These are phyloP conservation scores for Rhodotorula paludigena DNA, from an alignment of 768 basidiomycete genomes.

Conservation along the genomic window DNA sequence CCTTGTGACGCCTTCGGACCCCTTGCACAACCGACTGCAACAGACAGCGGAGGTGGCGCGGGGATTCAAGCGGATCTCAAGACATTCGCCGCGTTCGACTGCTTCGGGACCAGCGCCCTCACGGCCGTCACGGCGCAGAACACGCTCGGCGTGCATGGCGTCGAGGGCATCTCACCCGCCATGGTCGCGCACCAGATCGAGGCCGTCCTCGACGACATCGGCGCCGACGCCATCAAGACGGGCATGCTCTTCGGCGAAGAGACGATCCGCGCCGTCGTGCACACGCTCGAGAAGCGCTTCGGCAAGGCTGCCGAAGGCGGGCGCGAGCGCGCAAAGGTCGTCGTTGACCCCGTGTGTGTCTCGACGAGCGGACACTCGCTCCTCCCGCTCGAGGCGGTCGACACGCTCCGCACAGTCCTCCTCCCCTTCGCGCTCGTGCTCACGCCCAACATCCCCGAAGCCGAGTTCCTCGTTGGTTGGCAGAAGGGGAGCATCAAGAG, in stretches of 20 bases:
- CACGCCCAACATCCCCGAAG: conserved; percentile 81
- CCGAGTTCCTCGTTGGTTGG: conserved; percentile 60
- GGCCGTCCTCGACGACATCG: conserved; percentile 67
- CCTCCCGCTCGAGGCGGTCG: conserved; percentile 62
- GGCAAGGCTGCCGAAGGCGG: conserved; percentile 4
- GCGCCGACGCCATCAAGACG: conserved; percentile 71
- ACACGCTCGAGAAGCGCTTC: conserved; percentile 49
- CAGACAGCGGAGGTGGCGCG: conserved; percentile 75
- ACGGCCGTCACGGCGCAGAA: conserved; percentile 89
- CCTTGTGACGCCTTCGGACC: neutral
- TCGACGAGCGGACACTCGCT: conserved; percentile 82
- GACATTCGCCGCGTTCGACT: conserved; percentile 69
- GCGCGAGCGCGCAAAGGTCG: conserved; percentile 51
- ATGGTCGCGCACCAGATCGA: conserved; percentile 71
- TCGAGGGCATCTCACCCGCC: conserved; percentile 62
- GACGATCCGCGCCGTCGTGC: conserved; percentile 56
- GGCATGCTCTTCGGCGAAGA: conserved; percentile 75
- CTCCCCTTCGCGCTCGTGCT: conserved; percentile 67
- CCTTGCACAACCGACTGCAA: rapidly evolving
- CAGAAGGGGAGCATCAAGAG: conserved; percentile 20
- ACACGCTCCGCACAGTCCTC: conserved; percentile 58
- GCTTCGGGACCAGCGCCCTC: conserved; percentile 74
- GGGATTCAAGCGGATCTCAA: conserved; percentile 92
- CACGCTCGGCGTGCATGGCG: conserved; percentile 64
- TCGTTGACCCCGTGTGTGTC: conserved; percentile 86